Conservation (phyloP, 371 early-diverging fungal genomes). For the Lichtheimia corymbifera region DNA sequence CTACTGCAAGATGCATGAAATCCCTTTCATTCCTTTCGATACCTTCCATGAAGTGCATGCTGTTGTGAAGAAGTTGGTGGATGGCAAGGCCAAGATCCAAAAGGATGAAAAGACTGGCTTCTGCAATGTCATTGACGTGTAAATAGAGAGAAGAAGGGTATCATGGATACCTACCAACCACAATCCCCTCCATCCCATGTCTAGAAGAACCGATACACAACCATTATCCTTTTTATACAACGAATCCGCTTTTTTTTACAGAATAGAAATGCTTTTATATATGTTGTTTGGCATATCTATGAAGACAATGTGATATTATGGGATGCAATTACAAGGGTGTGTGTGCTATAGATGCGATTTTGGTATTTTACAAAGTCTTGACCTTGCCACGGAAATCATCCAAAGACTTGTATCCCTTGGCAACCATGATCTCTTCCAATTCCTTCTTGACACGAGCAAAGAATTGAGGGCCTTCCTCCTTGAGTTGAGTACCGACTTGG, state of each 20-base stretch:
- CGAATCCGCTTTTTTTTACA: too few relatives aligned
- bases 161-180: too few relatives aligned
- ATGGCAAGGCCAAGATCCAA: constrained; percentile 28
- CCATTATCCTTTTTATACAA: too few relatives aligned
- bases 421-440: constrained; percentile 44
- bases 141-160: not conserved
- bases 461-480: constrained; percentile 46
- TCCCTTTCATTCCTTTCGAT: constrained; percentile 56
- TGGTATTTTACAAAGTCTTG: constrained; percentile 46
- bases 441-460: constrained; percentile 51
- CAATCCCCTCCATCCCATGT: not conserved
- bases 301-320: too few relatives aligned
- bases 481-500: constrained; percentile 47
- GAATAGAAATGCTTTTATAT: too few relatives aligned
- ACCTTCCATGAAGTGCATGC: constrained; percentile 51
- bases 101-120: constrained; percentile 37
- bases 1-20: constrained; percentile 56
- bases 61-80: constrained; percentile 31
- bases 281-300: too few relatives aligned
- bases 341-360: not conserved
- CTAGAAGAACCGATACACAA: too few relatives aligned
- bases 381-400: constrained; percentile 58
- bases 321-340: too few relatives aligned
- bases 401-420: constrained; percentile 46
- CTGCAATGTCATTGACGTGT: constrained; percentile 32